Evolutionary conservation across 148 eudicot genomes (phyloP), one percentile per base, ranked within the genome.

Genomic region (Simmondsia chinensis): DNA sequence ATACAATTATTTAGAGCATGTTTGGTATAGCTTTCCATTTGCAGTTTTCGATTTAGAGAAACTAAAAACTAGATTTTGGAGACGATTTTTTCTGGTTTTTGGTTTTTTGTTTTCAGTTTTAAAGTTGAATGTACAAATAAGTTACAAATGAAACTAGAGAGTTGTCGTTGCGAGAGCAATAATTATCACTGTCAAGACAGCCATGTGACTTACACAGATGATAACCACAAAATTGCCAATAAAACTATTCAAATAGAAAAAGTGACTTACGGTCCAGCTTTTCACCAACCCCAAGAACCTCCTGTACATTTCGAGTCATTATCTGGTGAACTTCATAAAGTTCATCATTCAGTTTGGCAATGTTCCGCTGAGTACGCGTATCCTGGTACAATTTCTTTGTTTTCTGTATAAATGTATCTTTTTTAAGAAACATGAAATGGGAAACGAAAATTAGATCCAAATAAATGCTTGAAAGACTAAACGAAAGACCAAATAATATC

Each of bases 271-370:
- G 97, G 53, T 89, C 95, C 73, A 89, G 56, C 66, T 89, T 89
- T 89, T 89, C 97, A 65, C 97, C 97, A 56, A 89, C 95, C 60
- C 97, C 97, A 50, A 89, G 87, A 66, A 89, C 97, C 61, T 89
- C 97, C 28, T 89, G 97, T 33, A 89, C 97, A 63, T 89, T 89
- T 40, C 95, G 87, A 22, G 97, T 89, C 97, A 85, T 89, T 49
- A 89, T 79, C 63, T 89, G 97, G 65, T 89, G 97, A 57, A 89
- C 95, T 74, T 89, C 97, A 70, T 84, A 81, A 31, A 85, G 94
- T 57, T 91, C 97, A 63, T 91, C 97, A 58, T 85, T 91, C 76
- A 91, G 58, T 66, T 91, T 91, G 46, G 95, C 29, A 38, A 91
- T 79, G 66, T 91, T 91, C 49, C 97, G 56, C 54, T 85, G 95